Evolutionary conservation across 495 filamentous ascomycete genomes (phyloP).

Genomic region (Penicillium dipodomyicola): DNA sequence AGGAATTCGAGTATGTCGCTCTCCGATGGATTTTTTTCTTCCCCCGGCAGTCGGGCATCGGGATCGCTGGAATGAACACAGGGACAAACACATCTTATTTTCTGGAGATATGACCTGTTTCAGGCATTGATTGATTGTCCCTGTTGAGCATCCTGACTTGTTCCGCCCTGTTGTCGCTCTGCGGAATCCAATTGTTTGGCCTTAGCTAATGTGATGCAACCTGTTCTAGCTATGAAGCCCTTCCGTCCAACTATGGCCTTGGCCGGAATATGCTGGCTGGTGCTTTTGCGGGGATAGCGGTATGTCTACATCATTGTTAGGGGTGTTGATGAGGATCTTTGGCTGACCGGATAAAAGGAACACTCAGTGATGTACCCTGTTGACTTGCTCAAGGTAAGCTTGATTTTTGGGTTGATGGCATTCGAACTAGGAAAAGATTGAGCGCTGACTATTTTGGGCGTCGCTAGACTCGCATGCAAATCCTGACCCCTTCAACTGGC

Average conservation of each 20-base stretch:
- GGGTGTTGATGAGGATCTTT: background rate
- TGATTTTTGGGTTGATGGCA: constrained; percentile 12
- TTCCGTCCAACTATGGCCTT: constrained; percentile 68
- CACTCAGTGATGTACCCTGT: constrained; percentile 98
- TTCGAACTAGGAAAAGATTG: background rate
- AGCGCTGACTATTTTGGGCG: constrained; percentile 12
- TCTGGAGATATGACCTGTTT: too few relatives aligned
- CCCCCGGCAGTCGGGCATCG: background rate
- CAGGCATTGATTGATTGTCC: background rate
- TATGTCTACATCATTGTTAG: constrained; percentile 40
- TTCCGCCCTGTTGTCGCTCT: constrained; percentile 1
- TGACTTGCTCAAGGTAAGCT: constrained; percentile 88
- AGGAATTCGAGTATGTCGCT: constrained; percentile 49
- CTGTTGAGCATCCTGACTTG: background rate
- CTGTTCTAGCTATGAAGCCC: constrained; percentile 61
- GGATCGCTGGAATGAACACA: background rate
- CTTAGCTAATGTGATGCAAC: constrained; percentile 23
- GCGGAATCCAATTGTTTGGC: background rate
- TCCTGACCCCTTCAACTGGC: constrained; percentile 81
- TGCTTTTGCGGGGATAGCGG: constrained; percentile 95
- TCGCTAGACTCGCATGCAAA: constrained; percentile 90
- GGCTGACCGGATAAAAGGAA: constrained; percentile 47
- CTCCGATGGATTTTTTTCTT: constrained; percentile 12
- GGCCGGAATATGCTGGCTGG: constrained; percentile 84
- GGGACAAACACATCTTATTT: background rate